Evolutionary conservation across 495 filamentous ascomycete genomes (phyloP), one percentile per base, ranked within the genome.

Genomic region (Aspergillus sparsus): DNA sequence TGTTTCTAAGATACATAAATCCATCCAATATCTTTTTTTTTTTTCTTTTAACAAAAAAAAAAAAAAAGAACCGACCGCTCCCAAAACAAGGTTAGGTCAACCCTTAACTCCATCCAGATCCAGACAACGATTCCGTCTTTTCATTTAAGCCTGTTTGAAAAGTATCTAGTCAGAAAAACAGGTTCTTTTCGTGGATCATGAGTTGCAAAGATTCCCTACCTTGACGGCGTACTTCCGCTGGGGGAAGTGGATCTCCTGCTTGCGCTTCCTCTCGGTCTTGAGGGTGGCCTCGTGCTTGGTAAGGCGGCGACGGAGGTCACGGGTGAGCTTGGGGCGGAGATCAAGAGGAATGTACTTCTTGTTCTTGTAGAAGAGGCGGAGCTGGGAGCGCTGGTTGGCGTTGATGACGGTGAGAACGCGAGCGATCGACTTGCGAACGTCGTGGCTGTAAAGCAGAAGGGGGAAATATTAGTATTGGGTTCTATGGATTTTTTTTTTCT

Each of bases 331-430:
- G 73, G 91, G 83, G 75, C 94, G 89, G 81, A 98, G 91, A 77
- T 98, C 94, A 69, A 98, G 91, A 57, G 92, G 93, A 42, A 92
- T 81, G 85, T 96, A 97, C 83, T 97, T 98, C 89, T 97, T 98
- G 85, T 86, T 87, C 85, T 96, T 94, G 86, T 99, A 99, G 88
- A 97, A 98, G 66, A 99, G 81, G 72, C 94, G 93, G 69, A 99
- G 90, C 81, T 98, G 94, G 56, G 91, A 83, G 72, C 94, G 87
- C 84, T 98, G 95, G 85, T 93, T 98, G 78, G 90, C 87, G 86
- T 98, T 98, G 88, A 98, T 96, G 83, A 98, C 86, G 75, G 94
- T 99, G 66, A 98, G 86, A 80, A 97, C 89, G 68, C 92, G 92
- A 75, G 94, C 95, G 77, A 99, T 96, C 58, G 91, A 93, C 87